A percentile compares a stretch with the other conserved stretches of the same genome.
These are phyloP conservation scores for Candida odintsovae DNA, from an alignment of 805 yeast species.

Conservation along the genomic window DNA sequence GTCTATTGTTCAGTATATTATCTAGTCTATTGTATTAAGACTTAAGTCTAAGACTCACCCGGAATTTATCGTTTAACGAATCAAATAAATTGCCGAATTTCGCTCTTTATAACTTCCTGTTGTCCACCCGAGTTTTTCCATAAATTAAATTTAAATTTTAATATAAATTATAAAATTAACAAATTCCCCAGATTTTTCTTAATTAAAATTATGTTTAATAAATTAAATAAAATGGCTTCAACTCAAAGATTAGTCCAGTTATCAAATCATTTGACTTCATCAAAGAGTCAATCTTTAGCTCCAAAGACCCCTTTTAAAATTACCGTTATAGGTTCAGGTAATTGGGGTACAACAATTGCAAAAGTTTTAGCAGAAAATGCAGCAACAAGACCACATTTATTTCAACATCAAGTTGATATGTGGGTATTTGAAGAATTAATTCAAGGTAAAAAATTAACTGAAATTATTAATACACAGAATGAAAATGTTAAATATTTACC, in stretches of 20 bases:
- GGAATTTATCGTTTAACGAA: background rate
- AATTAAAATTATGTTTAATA: background rate
- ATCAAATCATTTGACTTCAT: slow-evolving; percentile 14
- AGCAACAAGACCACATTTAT: slow-evolving; percentile 62
- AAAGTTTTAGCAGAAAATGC: slow-evolving; percentile 91
- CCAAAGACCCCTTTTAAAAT: slow-evolving; percentile 41
- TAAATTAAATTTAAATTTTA: background rate
- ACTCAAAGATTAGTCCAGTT: slow-evolving; percentile 21
- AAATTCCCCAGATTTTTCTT: background rate
- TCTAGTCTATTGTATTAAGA: too few relatives aligned
- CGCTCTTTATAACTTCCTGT: background rate
- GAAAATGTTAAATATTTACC: slow-evolving; percentile 95
- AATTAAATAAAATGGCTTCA: slow-evolving; percentile 6
- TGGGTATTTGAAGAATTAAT: slow-evolving; percentile 92
- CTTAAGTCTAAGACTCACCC: too few relatives aligned
- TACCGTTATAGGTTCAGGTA: slow-evolving; percentile 91
- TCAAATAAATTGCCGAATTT: background rate
- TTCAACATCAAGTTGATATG: slow-evolving; percentile 76
- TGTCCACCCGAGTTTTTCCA: background rate
- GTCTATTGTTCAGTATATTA: too few relatives aligned
- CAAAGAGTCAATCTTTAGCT: slow-evolving; percentile 15
- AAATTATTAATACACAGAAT: slow-evolving; percentile 83
- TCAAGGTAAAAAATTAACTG: slow-evolving; percentile 70
- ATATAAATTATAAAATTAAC: background rate
- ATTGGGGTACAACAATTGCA: slow-evolving; percentile 98